These are phyloP conservation scores for Plenodomus lindquistii DNA, from an alignment of 2,329 filamentous ascomycete species.

Conservation along the genomic window DNA sequence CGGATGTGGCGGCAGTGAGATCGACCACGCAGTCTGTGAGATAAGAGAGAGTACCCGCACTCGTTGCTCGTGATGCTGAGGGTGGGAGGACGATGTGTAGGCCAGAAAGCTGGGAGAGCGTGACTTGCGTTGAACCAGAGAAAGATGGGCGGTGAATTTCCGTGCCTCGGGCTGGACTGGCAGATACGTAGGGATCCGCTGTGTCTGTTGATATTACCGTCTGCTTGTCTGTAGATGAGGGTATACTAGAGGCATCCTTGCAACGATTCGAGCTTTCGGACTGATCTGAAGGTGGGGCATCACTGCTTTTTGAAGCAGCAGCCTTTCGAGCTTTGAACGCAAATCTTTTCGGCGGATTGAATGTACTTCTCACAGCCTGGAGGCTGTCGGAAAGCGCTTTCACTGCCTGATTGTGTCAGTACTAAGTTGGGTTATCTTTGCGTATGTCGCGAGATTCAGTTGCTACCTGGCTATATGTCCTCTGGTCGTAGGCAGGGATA, in stretches of 20 bases:
- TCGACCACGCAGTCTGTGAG: slow-evolving; percentile 76
- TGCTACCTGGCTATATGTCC: slow-evolving; percentile 80
- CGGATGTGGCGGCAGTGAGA: slow-evolving; percentile 67
- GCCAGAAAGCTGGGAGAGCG: slow-evolving; percentile 68
- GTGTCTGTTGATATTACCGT: slow-evolving; percentile 9
- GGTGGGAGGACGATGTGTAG: slow-evolving; percentile 77
- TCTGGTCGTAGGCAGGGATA: slow-evolving; percentile 86
- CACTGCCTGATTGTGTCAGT: slow-evolving; percentile 63
- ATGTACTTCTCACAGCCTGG: slow-evolving; percentile 67
- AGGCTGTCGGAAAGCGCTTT: slow-evolving; percentile 81
- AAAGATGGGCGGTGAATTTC: slow-evolving; percentile 56
- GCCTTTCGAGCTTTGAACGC: slow-evolving; percentile 71
- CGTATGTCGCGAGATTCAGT: slow-evolving; percentile 82
- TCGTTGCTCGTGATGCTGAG: slow-evolving; percentile 70
- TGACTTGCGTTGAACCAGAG: slow-evolving; percentile 61
- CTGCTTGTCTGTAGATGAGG: slow-evolving; percentile 35
- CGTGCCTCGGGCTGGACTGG: slow-evolving; percentile 10
- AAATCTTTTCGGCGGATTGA: slow-evolving; percentile 76
- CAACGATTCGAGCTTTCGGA: background rate
- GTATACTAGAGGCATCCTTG: slow-evolving; percentile 41
- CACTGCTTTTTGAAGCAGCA: slow-evolving; percentile 56
- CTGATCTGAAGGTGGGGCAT: slow-evolving; percentile 25
- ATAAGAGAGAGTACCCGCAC: slow-evolving; percentile 72
- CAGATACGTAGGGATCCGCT: background rate
- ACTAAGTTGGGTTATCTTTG: slow-evolving; percentile 68